Percentiles rank a stretch among this genome's conserved stretches.
phyloP scores from a whole-genome alignment of 192 early-diverging fungal genomes.

The Backusella parvicylindrica region DNA sequence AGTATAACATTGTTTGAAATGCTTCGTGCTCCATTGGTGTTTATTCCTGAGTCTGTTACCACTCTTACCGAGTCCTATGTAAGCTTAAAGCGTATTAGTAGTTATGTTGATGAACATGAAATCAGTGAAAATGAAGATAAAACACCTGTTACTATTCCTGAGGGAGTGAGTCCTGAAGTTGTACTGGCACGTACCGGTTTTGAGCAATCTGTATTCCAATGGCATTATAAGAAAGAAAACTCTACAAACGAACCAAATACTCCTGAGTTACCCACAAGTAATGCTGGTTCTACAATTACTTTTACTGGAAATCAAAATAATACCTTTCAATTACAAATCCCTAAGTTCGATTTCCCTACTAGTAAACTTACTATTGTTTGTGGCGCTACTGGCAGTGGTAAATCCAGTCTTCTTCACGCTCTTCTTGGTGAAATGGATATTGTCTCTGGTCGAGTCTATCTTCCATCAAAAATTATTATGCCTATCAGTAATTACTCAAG shows the following conservation, averaged over 20 bases:
- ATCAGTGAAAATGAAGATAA: background rate
- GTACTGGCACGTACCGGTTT: constrained; percentile 9
- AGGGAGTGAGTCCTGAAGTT: background rate
- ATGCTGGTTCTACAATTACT: constrained; percentile 3
- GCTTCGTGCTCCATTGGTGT: constrained; percentile 45
- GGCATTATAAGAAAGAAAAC: constrained; percentile 12
- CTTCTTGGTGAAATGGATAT: constrained; percentile 54
- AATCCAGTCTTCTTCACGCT: constrained; percentile 49
- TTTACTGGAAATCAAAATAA: background rate
- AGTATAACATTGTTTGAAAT: constrained; percentile 58
- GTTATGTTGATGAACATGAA: constrained; percentile 32
- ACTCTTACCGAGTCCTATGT: constrained; percentile 50
- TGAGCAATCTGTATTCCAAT: constrained; percentile 14
- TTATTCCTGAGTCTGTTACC: constrained; percentile 56
- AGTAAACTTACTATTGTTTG: constrained; percentile 54
- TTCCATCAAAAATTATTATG: constrained; percentile 18
- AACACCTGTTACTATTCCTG: background rate
- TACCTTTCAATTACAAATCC: constrained; percentile 7
- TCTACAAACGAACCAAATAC: background rate
- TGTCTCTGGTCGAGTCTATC: constrained; percentile 29
- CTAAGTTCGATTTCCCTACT: constrained; percentile 49
- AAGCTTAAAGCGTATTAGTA: constrained; percentile 49
- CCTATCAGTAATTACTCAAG: background rate
- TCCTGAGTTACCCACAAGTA: background rate
- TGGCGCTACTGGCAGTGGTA: constrained; percentile 72